phyloP scores from a whole-genome alignment of 2,329 filamentous ascomycete species.

The Fusarium sp. region DNA sequence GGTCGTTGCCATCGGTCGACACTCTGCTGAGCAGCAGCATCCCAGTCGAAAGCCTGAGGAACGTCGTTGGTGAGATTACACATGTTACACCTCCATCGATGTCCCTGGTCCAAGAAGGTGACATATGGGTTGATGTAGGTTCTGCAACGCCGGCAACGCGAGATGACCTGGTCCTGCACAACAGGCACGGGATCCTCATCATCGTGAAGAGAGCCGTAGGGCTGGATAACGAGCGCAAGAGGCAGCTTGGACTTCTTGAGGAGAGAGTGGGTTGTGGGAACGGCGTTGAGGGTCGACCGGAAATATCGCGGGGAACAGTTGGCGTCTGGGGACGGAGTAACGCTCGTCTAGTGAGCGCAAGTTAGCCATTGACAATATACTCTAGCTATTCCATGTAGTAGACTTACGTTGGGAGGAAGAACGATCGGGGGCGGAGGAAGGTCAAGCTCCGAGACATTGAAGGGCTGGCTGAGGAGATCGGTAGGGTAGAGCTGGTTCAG shows the following conservation, averaged over 20 bases:
- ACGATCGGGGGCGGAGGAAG: conserved; percentile 91
- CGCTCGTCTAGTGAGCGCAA: conserved; percentile 74
- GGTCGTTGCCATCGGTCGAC: conserved; percentile 92
- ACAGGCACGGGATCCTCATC: conserved; percentile 91
- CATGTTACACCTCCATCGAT: conserved; percentile 99
- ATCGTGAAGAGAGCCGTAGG: conserved; percentile 93
- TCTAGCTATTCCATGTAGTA: not conserved
- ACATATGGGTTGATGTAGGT: conserved; percentile 99
- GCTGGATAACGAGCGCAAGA: conserved; percentile 95
- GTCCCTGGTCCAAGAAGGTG: conserved; percentile 94
- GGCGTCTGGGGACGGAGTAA: conserved; percentile 89
- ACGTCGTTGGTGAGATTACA: conserved; percentile 99
- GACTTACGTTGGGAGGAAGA: conserved; percentile 88
- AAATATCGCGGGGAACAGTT: conserved; percentile 96
- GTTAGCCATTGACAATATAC: conserved; percentile 54
- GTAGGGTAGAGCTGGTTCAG: conserved; percentile 94
- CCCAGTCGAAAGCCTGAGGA: conserved; percentile 99
- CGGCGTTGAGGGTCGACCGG: conserved; percentile 92
- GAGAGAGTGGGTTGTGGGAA: conserved; percentile 91
- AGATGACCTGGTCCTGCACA: conserved; percentile 97
- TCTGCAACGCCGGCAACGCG: conserved; percentile 92
- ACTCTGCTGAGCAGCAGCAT: conserved; percentile 89
- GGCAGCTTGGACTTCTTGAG: conserved; percentile 97
- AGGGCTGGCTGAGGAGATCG: conserved; percentile 91
- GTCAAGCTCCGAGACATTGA: conserved; percentile 93